Evolutionary conservation across 306 rosid species (phyloP), one percentile per base, ranked within the genome.

Genomic region (Prunus kanzakura): DNA sequence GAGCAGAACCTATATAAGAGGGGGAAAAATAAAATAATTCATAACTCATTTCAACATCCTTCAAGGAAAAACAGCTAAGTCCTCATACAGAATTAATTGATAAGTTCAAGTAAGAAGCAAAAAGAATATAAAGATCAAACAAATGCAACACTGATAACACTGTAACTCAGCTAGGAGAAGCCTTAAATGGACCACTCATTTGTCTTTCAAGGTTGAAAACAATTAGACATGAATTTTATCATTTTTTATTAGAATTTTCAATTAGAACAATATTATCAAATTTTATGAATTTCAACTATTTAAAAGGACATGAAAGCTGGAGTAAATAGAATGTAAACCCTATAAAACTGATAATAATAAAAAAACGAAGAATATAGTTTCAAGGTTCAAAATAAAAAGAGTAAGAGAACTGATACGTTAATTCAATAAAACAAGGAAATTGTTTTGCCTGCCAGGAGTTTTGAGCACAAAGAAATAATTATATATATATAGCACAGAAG

Each of bases 1-100:
- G 79, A 92, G 98, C 69, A 95, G 78, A 80, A 89, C 91, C 99
- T 95, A 74, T 78, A 82, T 3, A 29, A 25, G 67, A 55, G 57
- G 54, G 67, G 65, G 14, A 64, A 45, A 32, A 14, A 46, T 23
- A 67, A 78, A 75, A 62, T 73, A 35, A 74, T 32, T 32, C 16
- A 64, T 25, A 76, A 71, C 2, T 64, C 29, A 41, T 55, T 47
- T 23, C 13, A 63, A 64, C 16, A 51, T 68, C n/a, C 52, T 58
- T 41, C 25, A 3, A 3, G 6, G 63, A 57, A 57, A 56, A 57
- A 27, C 7, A 57, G 23, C 63, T 57, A 57, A 57, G 63, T 57
- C 63, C 63, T 22, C 46, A 3, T 3, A 16, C 3, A 20, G 67
- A 63, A 38, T 16, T 63, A 43, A 29, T 63, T 6, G 43, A 63